Conservation (phyloP, 495 filamentous ascomycete genomes). For the Penicillium fimorum region DNA sequence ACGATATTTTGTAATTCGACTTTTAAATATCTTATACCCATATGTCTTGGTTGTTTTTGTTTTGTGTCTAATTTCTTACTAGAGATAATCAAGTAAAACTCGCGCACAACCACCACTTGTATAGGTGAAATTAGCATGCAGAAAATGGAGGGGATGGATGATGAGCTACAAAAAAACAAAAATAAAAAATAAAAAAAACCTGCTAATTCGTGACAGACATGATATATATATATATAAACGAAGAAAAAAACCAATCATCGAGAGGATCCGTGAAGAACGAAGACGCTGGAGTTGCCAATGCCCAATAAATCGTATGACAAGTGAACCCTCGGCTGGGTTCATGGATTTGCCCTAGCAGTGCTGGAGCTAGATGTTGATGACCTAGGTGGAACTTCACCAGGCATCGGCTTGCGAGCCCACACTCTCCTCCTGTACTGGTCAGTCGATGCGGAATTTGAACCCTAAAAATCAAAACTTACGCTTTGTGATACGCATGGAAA, state of each 20-base stretch:
- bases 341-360: background rate
- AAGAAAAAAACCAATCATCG: background rate
- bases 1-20: no score
- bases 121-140: background rate
- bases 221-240: conserved; percentile 8
- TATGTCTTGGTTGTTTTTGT: background rate
- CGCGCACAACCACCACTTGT: background rate
- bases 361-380: background rate
- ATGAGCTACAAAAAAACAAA: no score
- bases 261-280: background rate
- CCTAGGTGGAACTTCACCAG: conserved; percentile 11
- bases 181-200: no score
- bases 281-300: background rate
- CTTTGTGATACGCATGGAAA: conserved; percentile 20
- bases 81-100: no score
- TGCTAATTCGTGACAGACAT: background rate
- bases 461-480: conserved; percentile 8
- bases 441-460: background rate
- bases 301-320: background rate
- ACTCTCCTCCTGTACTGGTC: conserved; percentile 18
- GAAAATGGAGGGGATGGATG: background rate
- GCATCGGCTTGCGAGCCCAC: conserved; percentile 23
- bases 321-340: background rate
- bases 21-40: background rate
- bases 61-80: no score